A percentile compares a stretch with the other conserved stretches of the same genome.
Conservation (phyloP, 2,329 filamentous ascomycete species). For the Bipolaris zeicola region DNA sequence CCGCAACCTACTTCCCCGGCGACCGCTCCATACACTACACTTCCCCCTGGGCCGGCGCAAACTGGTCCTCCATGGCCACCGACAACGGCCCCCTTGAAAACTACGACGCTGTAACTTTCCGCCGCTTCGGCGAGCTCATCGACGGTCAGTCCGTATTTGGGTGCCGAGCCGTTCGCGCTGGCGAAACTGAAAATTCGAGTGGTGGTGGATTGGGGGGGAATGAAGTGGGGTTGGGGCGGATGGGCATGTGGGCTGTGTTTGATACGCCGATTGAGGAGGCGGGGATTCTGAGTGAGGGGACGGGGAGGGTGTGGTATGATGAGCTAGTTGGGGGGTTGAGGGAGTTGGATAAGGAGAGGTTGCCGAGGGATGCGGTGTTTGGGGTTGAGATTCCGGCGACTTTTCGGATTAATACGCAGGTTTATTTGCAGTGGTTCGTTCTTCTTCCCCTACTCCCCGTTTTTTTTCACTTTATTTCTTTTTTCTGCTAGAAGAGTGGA, state of each 20-base stretch:
- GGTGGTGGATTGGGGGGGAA: slow-evolving; percentile 9
- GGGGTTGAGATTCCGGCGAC: slow-evolving; percentile 45
- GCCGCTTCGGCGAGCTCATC: slow-evolving; percentile 34
- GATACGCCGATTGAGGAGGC: slow-evolving; percentile 41
- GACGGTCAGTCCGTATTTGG: slow-evolving; percentile 31
- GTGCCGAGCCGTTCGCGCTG: slow-evolving; percentile 15
- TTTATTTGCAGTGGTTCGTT: slow-evolving; percentile 46
- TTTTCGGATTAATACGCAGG: slow-evolving; percentile 49
- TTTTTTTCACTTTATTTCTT: too few species aligned
- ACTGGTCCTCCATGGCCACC: slow-evolving; percentile 65
- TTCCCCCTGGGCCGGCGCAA: slow-evolving; percentile 87
- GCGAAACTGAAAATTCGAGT: slow-evolving; percentile 10
- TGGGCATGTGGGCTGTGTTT: slow-evolving; percentile 38
- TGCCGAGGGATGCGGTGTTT: slow-evolving; percentile 46
- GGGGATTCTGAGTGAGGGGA: slow-evolving; percentile 43
- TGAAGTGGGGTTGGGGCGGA: slow-evolving; percentile 34
- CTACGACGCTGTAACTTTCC: slow-evolving; percentile 41
- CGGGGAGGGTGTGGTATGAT: slow-evolving; percentile 52
- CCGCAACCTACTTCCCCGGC: slow-evolving; percentile 90
- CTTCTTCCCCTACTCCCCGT: too few species aligned
- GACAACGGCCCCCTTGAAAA: slow-evolving; percentile 42
- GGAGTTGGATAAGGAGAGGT: slow-evolving; percentile 31
- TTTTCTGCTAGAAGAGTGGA: too few species aligned
- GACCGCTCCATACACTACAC: slow-evolving; percentile 92
- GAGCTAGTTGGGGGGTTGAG: slow-evolving; percentile 48